Evolutionary conservation across 2,329 filamentous ascomycete genomes (phyloP).

Genomic region (Ophiostoma sp.): DNA sequence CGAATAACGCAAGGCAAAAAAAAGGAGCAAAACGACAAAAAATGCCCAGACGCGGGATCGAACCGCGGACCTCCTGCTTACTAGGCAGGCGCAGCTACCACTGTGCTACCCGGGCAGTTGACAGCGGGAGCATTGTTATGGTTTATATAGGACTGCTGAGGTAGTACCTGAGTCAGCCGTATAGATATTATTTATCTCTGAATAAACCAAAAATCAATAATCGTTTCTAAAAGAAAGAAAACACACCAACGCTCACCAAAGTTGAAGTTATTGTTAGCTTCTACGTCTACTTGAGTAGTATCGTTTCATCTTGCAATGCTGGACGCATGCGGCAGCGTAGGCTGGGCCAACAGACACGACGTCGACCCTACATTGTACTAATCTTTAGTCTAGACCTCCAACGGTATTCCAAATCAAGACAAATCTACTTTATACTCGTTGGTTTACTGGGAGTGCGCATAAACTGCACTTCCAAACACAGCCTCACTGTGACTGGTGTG

Average conservation of each 20-base stretch:
- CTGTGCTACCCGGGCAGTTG: constrained; percentile 26
- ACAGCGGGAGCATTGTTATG: background rate
- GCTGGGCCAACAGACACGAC: constrained; percentile 1
- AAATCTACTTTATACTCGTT: background rate
- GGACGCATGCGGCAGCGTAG: background rate
- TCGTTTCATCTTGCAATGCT: background rate
- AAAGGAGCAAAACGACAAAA: background rate
- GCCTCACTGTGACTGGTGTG: background rate
- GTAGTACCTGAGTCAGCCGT: background rate
- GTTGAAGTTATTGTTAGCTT: too few species aligned
- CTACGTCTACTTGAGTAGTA: background rate
- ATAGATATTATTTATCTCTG: too few species aligned
- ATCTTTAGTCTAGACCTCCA: background rate
- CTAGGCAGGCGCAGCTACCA: constrained; percentile 27
- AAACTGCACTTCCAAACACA: background rate
- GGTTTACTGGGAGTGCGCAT: background rate
- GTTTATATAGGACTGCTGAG: background rate
- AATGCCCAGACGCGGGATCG: constrained; percentile 27
- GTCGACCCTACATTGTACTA: background rate
- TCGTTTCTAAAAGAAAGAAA: too few species aligned
- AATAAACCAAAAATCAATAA: too few species aligned
- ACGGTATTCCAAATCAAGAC: background rate
- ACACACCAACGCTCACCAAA: too few species aligned
- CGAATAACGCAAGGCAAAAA: background rate
- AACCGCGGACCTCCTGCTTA: constrained; percentile 28